Evolutionary conservation across 352 stramenopile genomes (phyloP), one percentile per base, ranked within the genome.

Genomic region (Phytophthora sp.): DNA sequence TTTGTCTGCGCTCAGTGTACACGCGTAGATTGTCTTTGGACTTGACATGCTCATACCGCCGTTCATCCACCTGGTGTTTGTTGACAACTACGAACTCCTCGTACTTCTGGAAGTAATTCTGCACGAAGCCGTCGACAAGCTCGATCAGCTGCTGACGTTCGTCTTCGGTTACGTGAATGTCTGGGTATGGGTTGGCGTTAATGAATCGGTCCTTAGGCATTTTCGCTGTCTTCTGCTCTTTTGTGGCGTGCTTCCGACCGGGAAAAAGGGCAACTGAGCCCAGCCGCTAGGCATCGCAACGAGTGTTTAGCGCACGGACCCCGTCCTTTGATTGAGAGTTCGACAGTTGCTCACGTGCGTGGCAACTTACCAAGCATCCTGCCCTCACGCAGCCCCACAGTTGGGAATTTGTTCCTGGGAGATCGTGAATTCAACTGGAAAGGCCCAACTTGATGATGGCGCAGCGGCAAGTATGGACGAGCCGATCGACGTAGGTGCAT

Each of bases 61-160:
- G 11, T 26, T 28, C 21, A 18, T 72, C 51, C 1, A 72, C 60
- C 23, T 64, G 45, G 35, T 58, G 32, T 13, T 49, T 55, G 20
- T 68, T 35, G 38, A 38, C 38, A 24, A 54, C 30, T 10, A 68
- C 57, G 35, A 64, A 72, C 13, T 63, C 44, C 24, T 67, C 50
- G 27, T 71, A 71, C 24, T 77, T 75, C 7, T 44, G 20, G 23
- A 63, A 69, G 42, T 61, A 58, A n/a, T 63, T 44, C 17, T 71
- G 35, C 11, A 58, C 53, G 20, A 69, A 46, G 9, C 31, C 21
- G 31, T 52, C 23, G 1, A 46, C 54, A 6, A 63, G 34, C 18
- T 42, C 31, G 26, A 63, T 38, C 12, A 63, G 12, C 20, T 55
- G 54, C 9, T 28, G 15, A 6, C 42, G 52, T 13, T 69, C 60